A percentile compares a stretch with the other conserved stretches of the same genome.
Evolutionary conservation across 169 alveolate genomes (phyloP).

Genomic region (Plasmodium gallinaceum): DNA sequence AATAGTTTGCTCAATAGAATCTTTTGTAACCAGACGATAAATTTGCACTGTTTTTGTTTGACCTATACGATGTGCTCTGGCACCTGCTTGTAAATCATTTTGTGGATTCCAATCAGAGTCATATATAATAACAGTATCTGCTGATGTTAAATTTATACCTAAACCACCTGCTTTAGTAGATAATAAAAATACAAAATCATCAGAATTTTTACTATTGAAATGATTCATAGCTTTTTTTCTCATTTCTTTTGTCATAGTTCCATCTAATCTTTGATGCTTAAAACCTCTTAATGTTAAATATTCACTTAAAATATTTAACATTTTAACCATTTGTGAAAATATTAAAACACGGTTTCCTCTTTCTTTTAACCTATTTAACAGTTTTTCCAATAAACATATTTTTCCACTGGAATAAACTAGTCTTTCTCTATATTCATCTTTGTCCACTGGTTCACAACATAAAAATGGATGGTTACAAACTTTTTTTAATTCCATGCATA

Average conservation of each 20-base stretch:
- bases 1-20: constrained; percentile 97
- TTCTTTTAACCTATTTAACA: constrained; percentile 92
- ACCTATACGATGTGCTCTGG: constrained; percentile 99
- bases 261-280: constrained; percentile 98
- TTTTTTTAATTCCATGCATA: constrained; percentile 97
- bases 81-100: constrained; percentile 99
- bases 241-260: constrained; percentile 97
- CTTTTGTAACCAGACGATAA: constrained; percentile 96
- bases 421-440: constrained; percentile 88
- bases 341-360: constrained; percentile 96
- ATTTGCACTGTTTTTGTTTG: constrained; percentile 97
- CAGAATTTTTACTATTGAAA: constrained; percentile 94
- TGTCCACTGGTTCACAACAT: constrained; percentile 95
- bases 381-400: constrained; percentile 95
- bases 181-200: constrained; percentile 96
- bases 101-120: constrained; percentile 99
- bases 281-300: constrained; percentile 95
- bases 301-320: constrained; percentile 97
- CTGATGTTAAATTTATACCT: constrained; percentile 96
- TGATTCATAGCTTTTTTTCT: constrained; percentile 97
- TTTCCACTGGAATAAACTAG: constrained; percentile 94
- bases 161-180: constrained; percentile 99
- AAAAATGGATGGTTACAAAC: constrained; percentile 99
- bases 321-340: constrained; percentile 97
- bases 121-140: constrained; percentile 96